A percentile compares a stretch with the other conserved stretches of the same genome.
These are phyloP conservation scores for Aspergillus sp. DNA, from an alignment of 2,329 filamentous ascomycete genomes.

Conservation along the genomic window DNA sequence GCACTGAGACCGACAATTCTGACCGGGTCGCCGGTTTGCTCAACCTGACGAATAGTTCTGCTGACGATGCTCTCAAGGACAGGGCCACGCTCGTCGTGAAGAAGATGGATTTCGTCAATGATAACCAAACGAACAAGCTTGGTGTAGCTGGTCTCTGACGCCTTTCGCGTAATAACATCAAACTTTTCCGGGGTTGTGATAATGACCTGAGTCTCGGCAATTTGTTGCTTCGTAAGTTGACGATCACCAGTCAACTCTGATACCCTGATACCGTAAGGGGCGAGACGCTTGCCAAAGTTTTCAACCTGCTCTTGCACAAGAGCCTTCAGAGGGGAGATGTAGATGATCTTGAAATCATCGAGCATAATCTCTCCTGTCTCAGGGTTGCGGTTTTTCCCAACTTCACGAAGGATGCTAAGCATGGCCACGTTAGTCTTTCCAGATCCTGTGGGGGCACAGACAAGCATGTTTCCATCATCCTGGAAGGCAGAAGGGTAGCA, in stretches of 20 bases:
- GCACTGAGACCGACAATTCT: constrained; percentile 90
- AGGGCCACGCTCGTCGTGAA: constrained; percentile 95
- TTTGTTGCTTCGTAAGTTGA: constrained; percentile 97
- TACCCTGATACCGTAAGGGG: constrained; percentile 87
- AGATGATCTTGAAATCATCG: constrained; percentile 97
- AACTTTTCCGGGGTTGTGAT: constrained; percentile 98
- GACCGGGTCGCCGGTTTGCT: constrained; percentile 91
- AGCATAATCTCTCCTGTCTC: constrained; percentile 91
- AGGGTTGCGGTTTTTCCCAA: constrained; percentile 89
- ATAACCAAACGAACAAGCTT: constrained; percentile 94
- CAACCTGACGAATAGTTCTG: constrained; percentile 85
- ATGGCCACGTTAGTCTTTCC: constrained; percentile 99
- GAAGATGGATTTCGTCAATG: constrained; percentile 96
- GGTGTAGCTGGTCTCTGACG: constrained; percentile 93
- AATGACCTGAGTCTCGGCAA: constrained; percentile 95
- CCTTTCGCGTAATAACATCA: constrained; percentile 98
- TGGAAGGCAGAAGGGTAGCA: constrained; percentile 90
- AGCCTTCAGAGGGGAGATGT: constrained; percentile 93
- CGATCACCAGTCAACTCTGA: constrained; percentile 97
- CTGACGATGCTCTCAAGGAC: constrained; percentile 96
- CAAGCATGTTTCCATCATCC: constrained; percentile 94
- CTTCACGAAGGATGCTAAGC: constrained; percentile 92
- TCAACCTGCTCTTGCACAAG: constrained; percentile 97
- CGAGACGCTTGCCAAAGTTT: constrained; percentile 89
- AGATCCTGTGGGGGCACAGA: constrained; percentile 94